Base-by-base conservation (phyloP, 768 basidiomycete genomes). In the Glaciozyma martinii region DNA sequence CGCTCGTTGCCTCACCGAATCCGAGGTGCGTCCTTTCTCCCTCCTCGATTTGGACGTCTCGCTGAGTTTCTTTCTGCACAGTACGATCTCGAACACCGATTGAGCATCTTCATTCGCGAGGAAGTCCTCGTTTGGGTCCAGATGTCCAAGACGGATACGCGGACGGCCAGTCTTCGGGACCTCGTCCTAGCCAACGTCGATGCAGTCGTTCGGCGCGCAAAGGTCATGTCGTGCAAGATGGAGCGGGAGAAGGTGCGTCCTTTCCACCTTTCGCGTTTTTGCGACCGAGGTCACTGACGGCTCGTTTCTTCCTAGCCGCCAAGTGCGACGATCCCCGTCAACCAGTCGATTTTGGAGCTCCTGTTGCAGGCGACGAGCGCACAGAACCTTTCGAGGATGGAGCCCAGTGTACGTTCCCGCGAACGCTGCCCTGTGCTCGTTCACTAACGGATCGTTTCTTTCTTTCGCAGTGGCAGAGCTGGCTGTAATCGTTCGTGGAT, bases 11-110 rank as follows among this genome's bases (percentile, higher is more conserved):
- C 80, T 99, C 54, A 91, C 90, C 6, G 87, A 91, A 73, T 91
- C 92, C 23, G 92, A 97, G 81, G 91, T 90, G 68, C 65, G 81
- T 73, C 29, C 47, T 49, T 33, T 30, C 25, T 52, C 23, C 3
- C 21, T 1, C 23, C 5, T n/a, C 7, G 10, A 1, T 16, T 40
- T 21, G n/a, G 5, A 3, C 2, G 21, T 50, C 68, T 61, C 56
- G 15, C 44, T 60, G 50, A 60, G 6, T 58, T 23, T 56, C 53
- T 8, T n/a, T n/a, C n/a, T 18, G 9, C 50, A 13, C 69, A 94
- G 88, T 93, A 86, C 75, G 90, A 97, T 67, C 79, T 99, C 66
- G 92, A 95, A 67, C 88, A 90, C 71, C 89, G 90, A 64, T 82
- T 99, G 7, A 88, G 88, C 68, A 80, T 99, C 59, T 94, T 94